Evolutionary conservation across 306 rosid species (phyloP).

Genomic region (Cicer arietinum): DNA sequence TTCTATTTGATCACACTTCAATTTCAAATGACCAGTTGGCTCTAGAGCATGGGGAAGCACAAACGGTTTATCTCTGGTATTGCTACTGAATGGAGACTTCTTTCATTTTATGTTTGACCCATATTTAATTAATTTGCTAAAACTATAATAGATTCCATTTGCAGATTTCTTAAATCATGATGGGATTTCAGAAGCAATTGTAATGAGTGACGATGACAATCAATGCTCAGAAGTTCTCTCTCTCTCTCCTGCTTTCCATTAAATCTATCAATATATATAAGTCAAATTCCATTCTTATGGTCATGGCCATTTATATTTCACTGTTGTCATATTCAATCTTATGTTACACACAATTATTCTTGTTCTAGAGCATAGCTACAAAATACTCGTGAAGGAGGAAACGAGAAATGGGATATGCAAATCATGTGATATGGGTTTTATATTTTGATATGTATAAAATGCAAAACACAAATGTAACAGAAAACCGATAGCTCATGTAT

Average conservation of each 20-base stretch:
- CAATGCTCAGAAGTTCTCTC: constrained; percentile 67
- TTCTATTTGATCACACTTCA: constrained; percentile 42
- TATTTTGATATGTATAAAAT: constrained; percentile 17
- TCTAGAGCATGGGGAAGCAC: constrained; percentile 90
- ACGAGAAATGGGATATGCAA: background rate
- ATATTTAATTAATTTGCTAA: constrained; percentile 23
- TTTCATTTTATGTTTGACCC: constrained; percentile 19
- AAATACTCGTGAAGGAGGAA: background rate
- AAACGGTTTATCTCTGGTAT: constrained; percentile 85
- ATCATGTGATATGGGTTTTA: constrained; percentile 15
- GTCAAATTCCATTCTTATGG: constrained; percentile 22
- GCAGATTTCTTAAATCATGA: constrained; percentile 88
- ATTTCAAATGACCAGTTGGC: constrained; percentile 65
- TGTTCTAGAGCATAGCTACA: background rate
- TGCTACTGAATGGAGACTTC: constrained; percentile 26
- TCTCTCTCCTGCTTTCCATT: constrained; percentile 7
- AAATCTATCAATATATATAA: constrained; percentile 33
- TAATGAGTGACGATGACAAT: constrained; percentile 69
- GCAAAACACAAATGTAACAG: background rate
- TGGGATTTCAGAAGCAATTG: constrained; percentile 70
- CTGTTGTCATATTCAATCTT: constrained; percentile 4
- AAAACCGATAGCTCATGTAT: background rate
- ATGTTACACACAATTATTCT: constrained; percentile 6
- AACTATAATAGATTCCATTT: constrained; percentile 74
- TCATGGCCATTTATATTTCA: background rate